Conservation (phyloP, 495 filamentous ascomycete species). For the Penicillium herquei region DNA sequence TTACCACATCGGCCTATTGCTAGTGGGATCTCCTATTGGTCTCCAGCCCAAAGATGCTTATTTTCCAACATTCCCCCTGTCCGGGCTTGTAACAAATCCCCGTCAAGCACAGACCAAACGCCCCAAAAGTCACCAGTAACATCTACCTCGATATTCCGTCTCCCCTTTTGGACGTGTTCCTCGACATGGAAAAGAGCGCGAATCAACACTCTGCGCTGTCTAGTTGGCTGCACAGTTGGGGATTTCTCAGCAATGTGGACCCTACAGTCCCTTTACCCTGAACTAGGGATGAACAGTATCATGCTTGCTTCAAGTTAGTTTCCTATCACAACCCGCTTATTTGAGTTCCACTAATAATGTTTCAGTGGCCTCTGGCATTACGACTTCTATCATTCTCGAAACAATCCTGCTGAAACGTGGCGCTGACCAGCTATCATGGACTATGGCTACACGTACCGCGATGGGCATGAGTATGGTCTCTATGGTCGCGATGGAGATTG, state of each 20-base stretch:
- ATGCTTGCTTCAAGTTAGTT: constrained; percentile 40
- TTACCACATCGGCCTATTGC: too few relatives aligned
- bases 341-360: neutral
- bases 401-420: constrained; percentile 41
- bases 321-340: neutral
- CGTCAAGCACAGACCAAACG: neutral
- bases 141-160: neutral
- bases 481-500: constrained; percentile 49
- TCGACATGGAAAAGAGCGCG: constrained; percentile 37
- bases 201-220: constrained; percentile 46
- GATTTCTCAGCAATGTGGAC: constrained; percentile 42
- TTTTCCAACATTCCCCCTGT: neutral
- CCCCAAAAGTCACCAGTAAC: neutral
- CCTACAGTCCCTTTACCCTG: constrained; percentile 37
- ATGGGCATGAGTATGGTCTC: constrained; percentile 50
- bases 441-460: constrained; percentile 36
- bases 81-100: neutral
- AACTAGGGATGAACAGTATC: constrained; percentile 35
- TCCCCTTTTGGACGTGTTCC: constrained; percentile 33
- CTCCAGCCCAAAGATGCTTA: neutral
- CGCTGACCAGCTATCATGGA: constrained; percentile 38
- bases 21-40: neutral
- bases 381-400: constrained; percentile 44
- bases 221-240: constrained; percentile 42
- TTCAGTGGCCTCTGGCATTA: constrained; percentile 43